Evolutionary conservation across 1,284 basidiomycete species (phyloP).

Genomic region (Polyporus tsugae): DNA sequence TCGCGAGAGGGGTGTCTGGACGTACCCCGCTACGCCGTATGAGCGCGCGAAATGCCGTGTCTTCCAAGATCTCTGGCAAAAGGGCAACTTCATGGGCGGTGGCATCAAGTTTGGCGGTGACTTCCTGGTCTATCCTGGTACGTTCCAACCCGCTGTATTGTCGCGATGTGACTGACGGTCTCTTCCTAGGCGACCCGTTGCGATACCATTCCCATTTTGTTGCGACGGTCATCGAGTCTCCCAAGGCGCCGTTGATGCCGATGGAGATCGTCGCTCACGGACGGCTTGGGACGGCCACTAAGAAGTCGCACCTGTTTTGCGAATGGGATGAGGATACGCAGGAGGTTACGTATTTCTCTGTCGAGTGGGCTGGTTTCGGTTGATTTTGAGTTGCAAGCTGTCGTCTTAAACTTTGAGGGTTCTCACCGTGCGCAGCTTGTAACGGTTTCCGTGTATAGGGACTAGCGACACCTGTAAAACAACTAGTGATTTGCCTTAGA

Average conservation of each 20-base stretch:
- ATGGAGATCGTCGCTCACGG: slow-evolving; percentile 97
- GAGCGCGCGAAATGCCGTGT: slow-evolving; percentile 83
- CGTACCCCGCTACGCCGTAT: slow-evolving; percentile 69
- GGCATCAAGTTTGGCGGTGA: slow-evolving; percentile 96
- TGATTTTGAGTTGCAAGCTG: slow-evolving; percentile 43
- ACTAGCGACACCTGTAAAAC: too few relatives aligned
- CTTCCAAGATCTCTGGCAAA: slow-evolving; percentile 82
- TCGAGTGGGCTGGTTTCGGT: slow-evolving; percentile 95
- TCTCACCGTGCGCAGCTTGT: too few relatives aligned
- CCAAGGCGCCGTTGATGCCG: slow-evolving; percentile 69
- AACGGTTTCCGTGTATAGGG: too few relatives aligned
- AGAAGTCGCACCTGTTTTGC: slow-evolving; percentile 94
- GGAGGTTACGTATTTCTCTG: slow-evolving; percentile 78
- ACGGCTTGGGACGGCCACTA: slow-evolving; percentile 95
- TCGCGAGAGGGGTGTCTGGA: slow-evolving; percentile 76
- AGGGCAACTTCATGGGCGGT: slow-evolving; percentile 86
- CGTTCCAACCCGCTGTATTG: slow-evolving; percentile 36
- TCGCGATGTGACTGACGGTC: neutral
- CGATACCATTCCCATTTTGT: slow-evolving; percentile 98
- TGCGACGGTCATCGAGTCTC: slow-evolving; percentile 79
- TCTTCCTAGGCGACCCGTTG: slow-evolving; percentile 85
- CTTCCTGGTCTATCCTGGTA: slow-evolving; percentile 95
- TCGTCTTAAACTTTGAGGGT: neutral
- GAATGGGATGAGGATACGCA: slow-evolving; percentile 82
- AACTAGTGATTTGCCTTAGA: too few relatives aligned